Evolutionary conservation across 805 yeast species (phyloP).

Genomic region (Tetrapisispora phaffii): DNA sequence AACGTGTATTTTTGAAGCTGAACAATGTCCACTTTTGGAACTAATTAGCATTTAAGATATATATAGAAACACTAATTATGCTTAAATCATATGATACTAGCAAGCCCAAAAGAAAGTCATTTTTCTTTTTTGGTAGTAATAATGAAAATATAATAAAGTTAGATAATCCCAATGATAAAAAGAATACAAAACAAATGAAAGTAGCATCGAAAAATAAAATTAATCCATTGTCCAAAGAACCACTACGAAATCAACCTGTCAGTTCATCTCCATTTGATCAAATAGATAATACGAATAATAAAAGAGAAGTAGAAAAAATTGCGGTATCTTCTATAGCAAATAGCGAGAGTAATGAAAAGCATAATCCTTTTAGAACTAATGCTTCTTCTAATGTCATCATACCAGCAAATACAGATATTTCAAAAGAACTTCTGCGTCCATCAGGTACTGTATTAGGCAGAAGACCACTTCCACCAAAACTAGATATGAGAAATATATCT

Average conservation of each 20-base stretch:
- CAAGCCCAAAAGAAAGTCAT: constrained; percentile 14
- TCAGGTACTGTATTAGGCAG: constrained; percentile 2
- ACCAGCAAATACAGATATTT: neutral
- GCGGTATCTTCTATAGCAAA: too few relatives aligned
- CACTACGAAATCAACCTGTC: neutral
- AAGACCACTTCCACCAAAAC: constrained; percentile 11
- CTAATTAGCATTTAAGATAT: neutral
- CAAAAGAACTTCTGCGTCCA: too few relatives aligned
- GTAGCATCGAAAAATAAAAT: neutral
- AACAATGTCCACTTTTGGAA: too few relatives aligned
- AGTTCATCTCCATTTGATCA: neutral
- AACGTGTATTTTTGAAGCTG: too few relatives aligned
- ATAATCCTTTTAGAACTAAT: neutral
- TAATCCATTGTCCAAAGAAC: neutral
- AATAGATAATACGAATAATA: neutral
- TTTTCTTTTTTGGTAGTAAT: constrained; percentile 14
- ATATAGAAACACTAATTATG: constrained; percentile 6
- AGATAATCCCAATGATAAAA: constrained; percentile 8
- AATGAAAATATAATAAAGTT: neutral
- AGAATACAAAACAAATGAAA: neutral
- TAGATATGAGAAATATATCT: neutral
- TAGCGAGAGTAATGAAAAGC: neutral
- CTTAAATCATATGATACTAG: constrained; percentile 5
- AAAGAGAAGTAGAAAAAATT: too few relatives aligned
- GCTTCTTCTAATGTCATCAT: neutral